Base-by-base conservation (phyloP, 1,139 yeast genomes). In the Diutina catenulata region DNA sequence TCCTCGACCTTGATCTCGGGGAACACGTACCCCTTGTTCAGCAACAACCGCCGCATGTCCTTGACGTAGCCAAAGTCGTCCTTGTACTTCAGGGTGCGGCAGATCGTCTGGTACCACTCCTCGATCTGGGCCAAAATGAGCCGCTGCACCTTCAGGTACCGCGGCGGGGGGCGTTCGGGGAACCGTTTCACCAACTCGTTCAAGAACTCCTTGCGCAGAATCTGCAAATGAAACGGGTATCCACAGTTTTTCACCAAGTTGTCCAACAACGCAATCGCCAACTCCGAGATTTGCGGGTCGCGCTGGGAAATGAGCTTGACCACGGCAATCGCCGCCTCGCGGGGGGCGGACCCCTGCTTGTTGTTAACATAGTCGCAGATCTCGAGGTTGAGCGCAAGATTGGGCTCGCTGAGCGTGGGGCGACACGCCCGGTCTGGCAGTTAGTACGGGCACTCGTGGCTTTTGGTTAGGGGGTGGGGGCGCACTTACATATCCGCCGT, bases 191-290 rank as follows among this genome's bases (percentile, higher is more conserved):
- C 98, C 53, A 91, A 70, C 52, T 87, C 95, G 57, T 91, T 91
- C 52, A 91, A 68, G 49, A 91, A 91, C 54, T 91, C 98, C 59
- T 91, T 91, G 45, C 97, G 74, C 7, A 95, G 83, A 40, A 91
- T 84, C 60, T 93, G 98, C 40, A 91, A 68, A 47, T 91, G 98
- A 62, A 91, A 78, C 4, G 98, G 96, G 57, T 88, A 93, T 3
- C 98, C 98, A 64, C 99, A 91, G 60, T 91, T 91, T 62, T 91
- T 91, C 40, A 91, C 98, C 49, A 93, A 68, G 43, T 86, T 87
- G 54, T 91, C 99, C 47, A 91, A 72, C 40, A 81, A 55, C 4
- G 69, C 48, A 60, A 57, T 54, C 3, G 79, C 79, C 56, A 74
- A 60, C 52, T 73, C 79, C 13, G 76, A 62, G 21, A 88, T 82